A percentile compares a stretch with the other conserved stretches of the same genome.
Evolutionary conservation across 306 rosid species (phyloP).

Genomic region (Cicer cuneatum): DNA sequence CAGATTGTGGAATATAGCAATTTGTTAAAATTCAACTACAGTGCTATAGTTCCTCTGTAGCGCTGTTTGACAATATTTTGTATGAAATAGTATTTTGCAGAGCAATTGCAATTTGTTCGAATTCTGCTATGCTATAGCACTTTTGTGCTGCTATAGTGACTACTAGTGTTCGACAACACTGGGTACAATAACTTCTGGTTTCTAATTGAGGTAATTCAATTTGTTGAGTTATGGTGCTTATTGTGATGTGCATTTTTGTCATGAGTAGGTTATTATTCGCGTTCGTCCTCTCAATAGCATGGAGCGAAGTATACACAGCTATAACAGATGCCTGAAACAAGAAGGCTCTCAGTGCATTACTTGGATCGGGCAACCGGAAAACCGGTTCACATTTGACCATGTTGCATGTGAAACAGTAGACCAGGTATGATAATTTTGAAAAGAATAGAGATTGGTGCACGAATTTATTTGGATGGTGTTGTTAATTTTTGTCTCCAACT

Average conservation of each 20-base stretch:
- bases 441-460: background rate
- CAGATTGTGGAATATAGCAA: too few relatives aligned
- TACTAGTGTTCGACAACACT: too few relatives aligned
- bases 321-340: conserved; percentile 89
- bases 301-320: conserved; percentile 70
- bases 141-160: too few relatives aligned
- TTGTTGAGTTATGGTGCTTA: conserved; percentile 23
- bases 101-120: too few relatives aligned
- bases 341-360: conserved; percentile 73
- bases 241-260: conserved; percentile 37
- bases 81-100: too few relatives aligned
- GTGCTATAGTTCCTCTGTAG: too few relatives aligned
- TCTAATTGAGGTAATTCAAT: conserved; percentile 1
- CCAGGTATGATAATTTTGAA: conserved; percentile 63
- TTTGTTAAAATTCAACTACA: too few relatives aligned
- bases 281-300: conserved; percentile 93
- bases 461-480: conserved; percentile 17
- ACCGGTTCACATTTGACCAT: conserved; percentile 89
- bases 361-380: conserved; percentile 92
- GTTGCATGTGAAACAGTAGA: conserved; percentile 96
- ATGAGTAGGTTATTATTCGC: conserved; percentile 79
- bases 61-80: too few relatives aligned
- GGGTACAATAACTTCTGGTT: background rate
- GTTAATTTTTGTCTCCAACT: conserved; percentile 34
- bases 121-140: too few relatives aligned